Evolutionary conservation across 2,329 filamentous ascomycete species (phyloP).

Genomic region (Cyphellophora europaea): DNA sequence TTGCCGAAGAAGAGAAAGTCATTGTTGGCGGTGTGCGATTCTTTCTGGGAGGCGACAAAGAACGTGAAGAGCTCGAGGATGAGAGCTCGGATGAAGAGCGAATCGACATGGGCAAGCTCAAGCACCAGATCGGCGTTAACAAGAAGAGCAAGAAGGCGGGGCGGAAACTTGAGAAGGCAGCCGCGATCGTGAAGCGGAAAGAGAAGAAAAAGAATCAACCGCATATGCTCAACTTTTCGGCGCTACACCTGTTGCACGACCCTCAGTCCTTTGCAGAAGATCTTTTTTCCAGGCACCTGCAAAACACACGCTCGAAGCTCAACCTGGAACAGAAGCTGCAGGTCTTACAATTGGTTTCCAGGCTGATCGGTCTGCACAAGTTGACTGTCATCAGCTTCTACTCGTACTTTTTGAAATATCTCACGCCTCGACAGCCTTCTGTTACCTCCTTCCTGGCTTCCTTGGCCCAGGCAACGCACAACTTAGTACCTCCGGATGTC

Average conservation of each 20-base stretch:
- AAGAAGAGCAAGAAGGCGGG: slow-evolving; percentile 91
- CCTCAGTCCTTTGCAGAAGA: slow-evolving; percentile 88
- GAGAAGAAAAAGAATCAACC: slow-evolving; percentile 83
- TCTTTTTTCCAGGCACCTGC: slow-evolving; percentile 83
- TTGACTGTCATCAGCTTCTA: slow-evolving; percentile 83
- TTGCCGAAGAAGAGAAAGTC: slow-evolving; percentile 90
- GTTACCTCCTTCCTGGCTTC: slow-evolving; percentile 92
- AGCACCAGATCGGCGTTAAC: slow-evolving; percentile 83
- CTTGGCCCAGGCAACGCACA: slow-evolving; percentile 84
- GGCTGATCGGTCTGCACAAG: slow-evolving; percentile 86
- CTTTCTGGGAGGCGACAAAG: slow-evolving; percentile 92
- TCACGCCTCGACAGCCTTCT: slow-evolving; percentile 77
- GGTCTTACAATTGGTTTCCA: slow-evolving; percentile 83
- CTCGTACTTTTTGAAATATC: slow-evolving; percentile 90
- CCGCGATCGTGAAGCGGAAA: slow-evolving; percentile 69
- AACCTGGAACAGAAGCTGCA: slow-evolving; percentile 80
- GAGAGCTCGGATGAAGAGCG: slow-evolving; percentile 75
- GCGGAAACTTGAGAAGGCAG: slow-evolving; percentile 68
- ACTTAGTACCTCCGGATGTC: slow-evolving; percentile 82
- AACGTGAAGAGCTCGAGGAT: slow-evolving; percentile 85
- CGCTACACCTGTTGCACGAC: slow-evolving; percentile 85
- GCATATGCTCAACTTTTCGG: slow-evolving; percentile 89
- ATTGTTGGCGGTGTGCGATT: slow-evolving; percentile 79
- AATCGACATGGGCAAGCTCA: slow-evolving; percentile 68
- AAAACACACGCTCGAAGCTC: slow-evolving; percentile 75